Conservation (phyloP, 2,329 filamentous ascomycete species). For the Ophiostoma piceae region DNA sequence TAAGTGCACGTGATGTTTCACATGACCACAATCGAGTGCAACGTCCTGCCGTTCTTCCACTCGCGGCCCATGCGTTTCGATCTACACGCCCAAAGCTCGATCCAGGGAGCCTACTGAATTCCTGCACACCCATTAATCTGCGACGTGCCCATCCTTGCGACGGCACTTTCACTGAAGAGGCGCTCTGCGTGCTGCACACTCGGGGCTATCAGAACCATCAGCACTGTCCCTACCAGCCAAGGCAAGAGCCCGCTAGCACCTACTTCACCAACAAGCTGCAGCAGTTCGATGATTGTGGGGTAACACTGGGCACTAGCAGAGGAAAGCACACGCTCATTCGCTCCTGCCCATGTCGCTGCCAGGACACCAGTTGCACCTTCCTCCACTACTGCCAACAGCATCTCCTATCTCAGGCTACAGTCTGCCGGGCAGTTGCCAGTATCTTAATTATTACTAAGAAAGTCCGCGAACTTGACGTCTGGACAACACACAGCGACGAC, state of each 20-base stretch:
- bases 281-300: constrained; percentile 18
- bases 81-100: constrained; percentile 19
- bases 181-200: neutral
- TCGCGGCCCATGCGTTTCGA: constrained; percentile 15
- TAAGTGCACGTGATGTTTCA: neutral
- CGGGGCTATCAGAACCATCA: neutral
- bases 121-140: neutral
- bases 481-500: neutral
- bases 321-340: neutral
- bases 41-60: neutral
- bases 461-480: neutral
- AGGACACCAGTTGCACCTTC: constrained; percentile 10
- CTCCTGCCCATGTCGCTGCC: constrained; percentile 6
- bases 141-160: constrained; percentile 6
- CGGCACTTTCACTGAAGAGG: constrained; percentile 14
- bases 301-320: constrained; percentile 10
- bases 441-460: constrained; percentile 5
- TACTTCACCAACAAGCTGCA: neutral
- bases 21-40: neutral
- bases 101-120: constrained; percentile 9
- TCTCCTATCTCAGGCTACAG: constrained; percentile 11
- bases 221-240: too few species aligned
- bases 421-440: constrained; percentile 3
- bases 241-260: neutral
- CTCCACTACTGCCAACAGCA: neutral